Percentiles rank a stretch among this genome's conserved stretches.
These are phyloP conservation scores for Echria macrotheca DNA, from an alignment of 495 filamentous ascomycete species.

Conservation along the genomic window DNA sequence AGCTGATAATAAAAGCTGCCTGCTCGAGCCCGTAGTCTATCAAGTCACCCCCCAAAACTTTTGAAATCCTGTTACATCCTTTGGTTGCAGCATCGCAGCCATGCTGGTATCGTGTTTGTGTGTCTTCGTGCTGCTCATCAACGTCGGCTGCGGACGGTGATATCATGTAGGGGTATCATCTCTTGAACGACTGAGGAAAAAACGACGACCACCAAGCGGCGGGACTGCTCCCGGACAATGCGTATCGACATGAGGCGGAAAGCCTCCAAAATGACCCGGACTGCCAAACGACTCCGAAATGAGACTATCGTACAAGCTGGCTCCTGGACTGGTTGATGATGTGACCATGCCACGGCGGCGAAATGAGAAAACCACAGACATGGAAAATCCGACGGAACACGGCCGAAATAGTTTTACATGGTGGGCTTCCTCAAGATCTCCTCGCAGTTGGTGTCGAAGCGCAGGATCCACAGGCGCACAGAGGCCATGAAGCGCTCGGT, in stretches of 20 bases:
- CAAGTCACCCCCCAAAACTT: conserved; percentile 7
- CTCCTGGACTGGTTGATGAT: conserved; percentile 14
- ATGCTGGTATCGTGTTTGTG: neutral
- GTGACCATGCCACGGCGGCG: neutral
- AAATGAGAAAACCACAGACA: conserved; percentile 1
- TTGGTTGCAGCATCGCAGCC: conserved; percentile 3
- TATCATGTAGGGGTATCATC: conserved; percentile 16
- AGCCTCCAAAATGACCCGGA: conserved; percentile 16
- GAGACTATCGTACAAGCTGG: conserved; percentile 33
- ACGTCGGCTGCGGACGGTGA: conserved; percentile 9
- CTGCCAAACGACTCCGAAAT: conserved; percentile 25
- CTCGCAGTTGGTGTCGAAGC: conserved; percentile 96
- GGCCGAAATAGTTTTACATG: conserved; percentile 29
- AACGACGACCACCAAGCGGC: conserved; percentile 14
- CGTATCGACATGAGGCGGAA: conserved; percentile 17
- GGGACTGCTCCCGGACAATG: conserved; percentile 26
- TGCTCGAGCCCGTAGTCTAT: no score
- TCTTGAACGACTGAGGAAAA: conserved; percentile 15
- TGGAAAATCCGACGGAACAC: neutral
- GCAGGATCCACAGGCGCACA: conserved; percentile 88
- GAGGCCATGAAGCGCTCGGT: conserved; percentile 95
- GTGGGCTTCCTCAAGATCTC: conserved; percentile 67
- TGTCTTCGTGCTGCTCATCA: conserved; percentile 12
- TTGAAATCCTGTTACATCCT: conserved; percentile 12
- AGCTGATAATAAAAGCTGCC: no score